Evolutionary conservation across 2,329 filamentous ascomycete species (phyloP).

Genomic region (Claviceps capensis): DNA sequence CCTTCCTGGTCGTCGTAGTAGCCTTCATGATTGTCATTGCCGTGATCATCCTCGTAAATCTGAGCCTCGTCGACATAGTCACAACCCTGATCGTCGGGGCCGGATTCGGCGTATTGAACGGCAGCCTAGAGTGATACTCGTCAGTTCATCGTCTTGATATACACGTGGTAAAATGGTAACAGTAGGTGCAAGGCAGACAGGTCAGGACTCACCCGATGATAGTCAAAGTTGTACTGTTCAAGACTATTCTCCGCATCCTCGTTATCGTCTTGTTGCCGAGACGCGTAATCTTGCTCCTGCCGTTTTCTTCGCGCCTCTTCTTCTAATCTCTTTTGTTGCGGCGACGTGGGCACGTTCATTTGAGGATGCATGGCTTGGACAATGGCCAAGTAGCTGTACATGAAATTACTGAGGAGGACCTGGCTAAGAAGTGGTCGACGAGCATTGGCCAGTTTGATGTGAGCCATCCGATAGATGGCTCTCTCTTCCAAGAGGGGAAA

Average conservation of each 20-base stretch:
- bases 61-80: slow-evolving; percentile 40
- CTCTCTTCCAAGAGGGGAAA: slow-evolving; percentile 93
- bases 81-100: slow-evolving; percentile 24
- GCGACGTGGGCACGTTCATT: slow-evolving; percentile 76
- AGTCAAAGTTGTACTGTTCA: slow-evolving; percentile 39
- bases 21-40: slow-evolving; percentile 22
- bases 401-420: slow-evolving; percentile 94
- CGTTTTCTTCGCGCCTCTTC: slow-evolving; percentile 38
- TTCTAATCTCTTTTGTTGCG: slow-evolving; percentile 53
- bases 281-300: slow-evolving; percentile 34
- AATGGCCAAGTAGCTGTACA: slow-evolving; percentile 98
- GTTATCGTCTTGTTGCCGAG: slow-evolving; percentile 31
- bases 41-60: slow-evolving; percentile 39
- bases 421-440: slow-evolving; percentile 84
- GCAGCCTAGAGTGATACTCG: slow-evolving; percentile 19
- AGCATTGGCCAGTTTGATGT: slow-evolving; percentile 97
- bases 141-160: slow-evolving; percentile 6
- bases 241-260: slow-evolving; percentile 34
- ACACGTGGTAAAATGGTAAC: not conserved
- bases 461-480: slow-evolving; percentile 96
- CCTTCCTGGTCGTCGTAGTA: slow-evolving; percentile 26
- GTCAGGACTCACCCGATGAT: slow-evolving; percentile 31
- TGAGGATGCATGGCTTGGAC: slow-evolving; percentile 98
- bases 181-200: not conserved
- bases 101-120: slow-evolving; percentile 32